Base-by-base conservation (phyloP, 208 protist genomes). In the Acanthamoeba castellanii region DNA sequence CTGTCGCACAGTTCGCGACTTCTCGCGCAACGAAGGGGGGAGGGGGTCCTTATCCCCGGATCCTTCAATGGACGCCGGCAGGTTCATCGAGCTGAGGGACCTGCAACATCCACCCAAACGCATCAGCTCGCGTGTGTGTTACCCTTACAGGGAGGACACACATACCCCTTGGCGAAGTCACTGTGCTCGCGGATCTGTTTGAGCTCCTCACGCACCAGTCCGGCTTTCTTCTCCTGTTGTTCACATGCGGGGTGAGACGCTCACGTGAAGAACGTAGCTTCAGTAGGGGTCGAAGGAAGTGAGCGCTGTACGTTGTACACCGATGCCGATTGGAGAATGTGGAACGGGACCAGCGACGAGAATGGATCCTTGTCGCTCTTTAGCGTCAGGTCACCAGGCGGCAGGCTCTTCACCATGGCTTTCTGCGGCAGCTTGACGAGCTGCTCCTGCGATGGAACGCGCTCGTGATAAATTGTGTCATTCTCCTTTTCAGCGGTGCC, bases 181-280 rank as follows among this genome's bases (percentile, higher is more conserved):
- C 30, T 89, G 32, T 89, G 82, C 82, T 89, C 82, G 16, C 55
- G 47, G 9, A 89, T 89, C 14, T 89, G 82, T 27, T 89, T 57
- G 52, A 89, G 47, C 32, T 30, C n/a, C 16, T 89, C 82, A 22
- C 82, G 82, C 30, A 89, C 52, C 47, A 89, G 42, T 0, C 32
- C 52, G n/a, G 82, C 82, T 32, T 89, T 89, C 55, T 89, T 89
- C 32, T 89, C 82, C 82, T 89, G 52, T 88, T 55, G 25, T 32
- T 22, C 25, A 34, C n/a, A 25, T 72, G 16, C 13, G 2, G 2
- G 68, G 68, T 45, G 68, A 32, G 68, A n/a, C 9, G 22, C 32
- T 32, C 16, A 42, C 3, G 70, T 78, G 7, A 45, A 57, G 52
- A 14, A 57, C 16, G 9, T 7, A 27, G 9, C 22, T 8, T 4